Conservation (phyloP, 1,139 yeast species). For the Taphrina flavorubra region DNA sequence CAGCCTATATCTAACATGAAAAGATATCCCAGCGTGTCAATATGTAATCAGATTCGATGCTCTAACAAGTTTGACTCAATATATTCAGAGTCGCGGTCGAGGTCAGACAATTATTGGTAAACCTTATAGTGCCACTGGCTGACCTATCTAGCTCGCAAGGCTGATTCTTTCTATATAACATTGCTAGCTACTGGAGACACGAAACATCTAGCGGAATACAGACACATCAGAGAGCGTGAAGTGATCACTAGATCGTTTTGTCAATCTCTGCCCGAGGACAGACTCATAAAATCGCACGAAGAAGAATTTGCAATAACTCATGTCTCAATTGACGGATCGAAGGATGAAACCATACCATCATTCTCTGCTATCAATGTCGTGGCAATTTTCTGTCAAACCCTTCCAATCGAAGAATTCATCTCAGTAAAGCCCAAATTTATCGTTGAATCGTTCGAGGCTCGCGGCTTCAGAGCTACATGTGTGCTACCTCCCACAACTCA, state of each 20-base stretch:
- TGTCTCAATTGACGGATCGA: not conserved
- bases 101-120: constrained; percentile 6
- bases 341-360: constrained; percentile 4
- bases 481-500: constrained; percentile 22
- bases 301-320: not conserved
- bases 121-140: not conserved
- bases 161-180: constrained; percentile 15
- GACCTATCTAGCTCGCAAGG: constrained; percentile 21
- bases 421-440: constrained; percentile 14
- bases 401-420: constrained; percentile 26
- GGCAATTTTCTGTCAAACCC: constrained; percentile 21
- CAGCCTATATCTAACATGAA: not conserved
- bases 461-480: constrained; percentile 21
- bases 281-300: constrained; percentile 12
- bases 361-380: constrained; percentile 32
- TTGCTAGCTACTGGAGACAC: constrained; percentile 14
- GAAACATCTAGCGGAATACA: not conserved
- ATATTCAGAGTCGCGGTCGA: constrained; percentile 44
- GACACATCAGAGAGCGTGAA: constrained; percentile 29
- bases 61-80: constrained; percentile 40
- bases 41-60: constrained; percentile 39
- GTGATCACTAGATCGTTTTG: constrained; percentile 26
- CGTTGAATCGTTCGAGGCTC: not conserved
- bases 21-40: constrained; percentile 28
- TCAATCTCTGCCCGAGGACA: constrained; percentile 36